These are phyloP conservation scores for Xylariales sp. DNA, from an alignment of 2,329 filamentous ascomycete species.

Conservation along the genomic window DNA sequence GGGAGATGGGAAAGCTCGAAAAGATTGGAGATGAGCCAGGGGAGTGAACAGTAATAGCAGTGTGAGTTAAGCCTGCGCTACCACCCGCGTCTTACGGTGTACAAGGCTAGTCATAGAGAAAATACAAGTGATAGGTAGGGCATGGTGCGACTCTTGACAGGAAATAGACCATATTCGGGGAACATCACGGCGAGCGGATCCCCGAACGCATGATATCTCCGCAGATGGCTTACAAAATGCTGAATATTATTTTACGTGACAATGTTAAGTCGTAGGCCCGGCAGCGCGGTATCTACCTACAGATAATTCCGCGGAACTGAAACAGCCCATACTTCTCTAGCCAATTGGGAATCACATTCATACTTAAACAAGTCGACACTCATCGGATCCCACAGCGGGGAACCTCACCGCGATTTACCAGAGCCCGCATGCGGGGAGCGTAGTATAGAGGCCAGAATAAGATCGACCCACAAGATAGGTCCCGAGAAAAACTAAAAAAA, in stretches of 20 bases:
- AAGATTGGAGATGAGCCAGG: conserved; percentile 85
- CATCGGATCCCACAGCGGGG: background rate
- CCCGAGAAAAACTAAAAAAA: too few species aligned
- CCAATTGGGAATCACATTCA: background rate
- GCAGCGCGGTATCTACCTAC: background rate
- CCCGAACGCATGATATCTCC: conserved; percentile 1
- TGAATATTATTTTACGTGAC: conserved; percentile 12
- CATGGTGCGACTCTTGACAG: conserved; percentile 20
- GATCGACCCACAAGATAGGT: background rate
- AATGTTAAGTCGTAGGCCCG: background rate
- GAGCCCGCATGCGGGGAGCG: conserved; percentile 17
- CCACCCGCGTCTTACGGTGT: conserved; percentile 35
- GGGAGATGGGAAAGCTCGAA: conserved; percentile 93
- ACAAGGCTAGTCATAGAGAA: conserved; percentile 6
- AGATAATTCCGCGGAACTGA: background rate
- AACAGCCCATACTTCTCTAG: background rate
- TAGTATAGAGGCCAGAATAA: background rate
- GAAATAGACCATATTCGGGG: conserved; percentile 21
- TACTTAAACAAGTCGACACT: background rate
- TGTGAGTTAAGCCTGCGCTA: conserved; percentile 24
- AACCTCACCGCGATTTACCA: background rate
- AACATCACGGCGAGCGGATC: background rate
- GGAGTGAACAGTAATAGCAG: conserved; percentile 56
- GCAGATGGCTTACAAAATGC: conserved; percentile 16
- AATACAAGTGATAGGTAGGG: conserved; percentile 21